These are phyloP conservation scores for Trichoderma atroviride DNA, from an alignment of 2,329 filamentous ascomycete genomes.

Conservation along the genomic window DNA sequence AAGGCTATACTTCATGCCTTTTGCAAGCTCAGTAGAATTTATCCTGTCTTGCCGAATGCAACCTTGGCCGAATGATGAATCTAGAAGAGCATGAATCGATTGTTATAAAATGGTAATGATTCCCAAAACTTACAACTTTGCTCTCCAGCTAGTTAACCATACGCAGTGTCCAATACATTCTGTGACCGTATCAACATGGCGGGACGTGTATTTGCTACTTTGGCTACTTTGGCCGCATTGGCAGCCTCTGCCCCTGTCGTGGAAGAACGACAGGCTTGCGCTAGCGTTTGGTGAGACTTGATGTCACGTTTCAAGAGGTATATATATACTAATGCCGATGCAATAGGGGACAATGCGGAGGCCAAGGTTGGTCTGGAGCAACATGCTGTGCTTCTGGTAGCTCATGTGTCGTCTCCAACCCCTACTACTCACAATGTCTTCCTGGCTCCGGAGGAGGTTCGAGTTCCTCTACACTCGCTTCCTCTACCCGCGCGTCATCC, in stretches of 20 bases:
- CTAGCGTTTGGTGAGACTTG: neutral
- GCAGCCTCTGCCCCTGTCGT: constrained; percentile 1
- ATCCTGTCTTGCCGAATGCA: constrained; percentile 9
- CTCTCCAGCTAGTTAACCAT: neutral
- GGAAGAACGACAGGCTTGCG: constrained; percentile 13
- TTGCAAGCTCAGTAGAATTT: neutral
- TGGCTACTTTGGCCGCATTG: constrained; percentile 16
- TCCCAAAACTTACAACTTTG: neutral
- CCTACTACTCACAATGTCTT: constrained; percentile 16
- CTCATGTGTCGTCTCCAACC: constrained; percentile 9
- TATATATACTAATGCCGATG: neutral
- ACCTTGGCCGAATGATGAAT: neutral
- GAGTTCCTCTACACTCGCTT: neutral
- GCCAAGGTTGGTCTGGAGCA: constrained; percentile 1
- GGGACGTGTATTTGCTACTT: neutral
- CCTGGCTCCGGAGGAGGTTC: constrained; percentile 2
- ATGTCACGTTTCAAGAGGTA: neutral
- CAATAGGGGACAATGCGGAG: constrained; percentile 11
- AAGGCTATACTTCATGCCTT: constrained; percentile 4
- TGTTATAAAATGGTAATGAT: neutral
- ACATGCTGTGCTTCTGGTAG: constrained; percentile 13
- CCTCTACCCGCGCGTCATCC: neutral
- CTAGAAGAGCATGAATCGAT: neutral
- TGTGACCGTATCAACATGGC: neutral
- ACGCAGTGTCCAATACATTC: neutral